Base-by-base conservation (phyloP, 2,329 filamentous ascomycete genomes). In the Ophiosphaerella korrae region DNA sequence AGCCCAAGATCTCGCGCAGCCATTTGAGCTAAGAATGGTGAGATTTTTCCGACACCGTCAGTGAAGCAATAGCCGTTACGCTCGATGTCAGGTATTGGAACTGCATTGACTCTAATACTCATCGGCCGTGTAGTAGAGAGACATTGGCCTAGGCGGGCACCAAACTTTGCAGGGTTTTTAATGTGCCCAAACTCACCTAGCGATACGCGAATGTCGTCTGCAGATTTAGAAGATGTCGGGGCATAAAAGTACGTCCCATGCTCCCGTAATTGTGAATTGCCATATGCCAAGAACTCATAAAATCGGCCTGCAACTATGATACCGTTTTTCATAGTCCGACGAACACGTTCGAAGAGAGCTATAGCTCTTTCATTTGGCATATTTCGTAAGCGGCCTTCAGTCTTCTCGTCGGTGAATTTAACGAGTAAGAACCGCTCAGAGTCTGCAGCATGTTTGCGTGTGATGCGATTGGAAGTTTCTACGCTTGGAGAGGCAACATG, bases 41-140 rank as follows among this genome's bases (percentile, higher is more conserved):
- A 97, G n/a, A 99, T 90, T 68, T 91, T 95, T 1, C 94, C 94
- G 3, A 97, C 89, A 0, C 94, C 94, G 65, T 99, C 94, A 0
- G 89, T 94, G 70, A 97, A 99, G 53, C 79, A 88, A 65, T 84
- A 86, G 0, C 79, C 83, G 40, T 89, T 85, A 2, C 81, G 80
- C 51, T 85, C 78, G 16, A 97, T 82, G 58, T 97, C 94, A 0
- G 80, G 73, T 29, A 93, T 84, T 5, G 78, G 77, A 11, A 83
- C 78, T 23, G 83, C 71, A 1, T 80, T 78, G 6, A 88, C 83
- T 0, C 80, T 81, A 18, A 86, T 84, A 13, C 85, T 82, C 24
- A 96, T 86, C 9, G 88, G 86, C 52, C 89, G 80, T 0, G 94
- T 99, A 0, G 93, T 97, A 0, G 94, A 97, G 68, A 99, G 97